Percentiles rank a stretch among this genome's conserved stretches.
Conservation (phyloP, 352 stramenopile genomes). For the Pythium volutum region DNA sequence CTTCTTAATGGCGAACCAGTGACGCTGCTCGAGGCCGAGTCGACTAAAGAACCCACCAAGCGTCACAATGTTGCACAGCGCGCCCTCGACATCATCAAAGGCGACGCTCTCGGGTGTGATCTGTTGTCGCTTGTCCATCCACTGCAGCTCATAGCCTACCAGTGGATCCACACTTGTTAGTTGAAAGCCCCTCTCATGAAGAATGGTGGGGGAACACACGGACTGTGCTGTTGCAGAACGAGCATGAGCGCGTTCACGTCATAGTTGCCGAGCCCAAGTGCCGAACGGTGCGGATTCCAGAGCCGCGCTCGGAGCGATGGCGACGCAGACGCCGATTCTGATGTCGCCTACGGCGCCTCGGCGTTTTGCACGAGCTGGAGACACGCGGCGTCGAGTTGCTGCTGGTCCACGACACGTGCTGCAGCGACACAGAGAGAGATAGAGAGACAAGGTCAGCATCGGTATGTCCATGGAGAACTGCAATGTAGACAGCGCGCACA, state of each 20-base stretch:
- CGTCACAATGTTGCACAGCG: conserved; percentile 71
- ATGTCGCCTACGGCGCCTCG: conserved; percentile 5
- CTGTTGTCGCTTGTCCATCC: conserved; percentile 60
- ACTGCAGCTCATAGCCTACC: conserved; percentile 60
- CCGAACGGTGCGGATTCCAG: conserved; percentile 64
- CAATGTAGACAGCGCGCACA: background rate
- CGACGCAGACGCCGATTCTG: background rate
- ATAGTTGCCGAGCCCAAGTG: conserved; percentile 76
- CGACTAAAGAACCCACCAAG: conserved; percentile 35
- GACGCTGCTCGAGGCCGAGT: conserved; percentile 56
- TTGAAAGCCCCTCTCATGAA: background rate
- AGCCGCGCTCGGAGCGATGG: conserved; percentile 30
- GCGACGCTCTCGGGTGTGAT: conserved; percentile 41
- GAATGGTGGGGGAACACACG: background rate
- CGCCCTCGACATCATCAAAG: conserved; percentile 42
- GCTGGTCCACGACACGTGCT: conserved; percentile 53
- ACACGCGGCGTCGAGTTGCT: conserved; percentile 44
- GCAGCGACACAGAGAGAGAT: background rate
- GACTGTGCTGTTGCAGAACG: conserved; percentile 59
- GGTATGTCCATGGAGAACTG: too few species aligned
- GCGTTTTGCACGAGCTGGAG: conserved; percentile 31
- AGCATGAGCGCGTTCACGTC: conserved; percentile 74
- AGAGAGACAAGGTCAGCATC: background rate
- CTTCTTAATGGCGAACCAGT: conserved; percentile 81
- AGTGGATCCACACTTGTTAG: background rate